Conservation (phyloP, 108 stramenopile genomes). For the Parietichytrium sp. region DNA sequence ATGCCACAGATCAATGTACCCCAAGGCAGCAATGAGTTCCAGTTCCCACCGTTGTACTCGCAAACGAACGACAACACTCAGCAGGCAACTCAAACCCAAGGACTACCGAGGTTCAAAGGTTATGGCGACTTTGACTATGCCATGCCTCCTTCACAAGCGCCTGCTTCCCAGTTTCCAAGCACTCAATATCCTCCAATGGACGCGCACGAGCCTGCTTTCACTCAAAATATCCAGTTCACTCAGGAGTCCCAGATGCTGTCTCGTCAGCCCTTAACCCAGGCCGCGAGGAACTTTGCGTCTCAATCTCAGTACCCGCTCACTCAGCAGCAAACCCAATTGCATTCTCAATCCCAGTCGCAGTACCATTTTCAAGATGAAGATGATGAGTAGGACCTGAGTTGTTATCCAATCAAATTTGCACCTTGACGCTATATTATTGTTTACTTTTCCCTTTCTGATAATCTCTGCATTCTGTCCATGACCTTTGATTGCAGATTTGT, state of each 20-base stretch:
- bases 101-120: neutral
- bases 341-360: slow-evolving; percentile 8
- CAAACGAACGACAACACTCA: too few species aligned
- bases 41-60: too few species aligned
- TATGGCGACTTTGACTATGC: slow-evolving; percentile 20
- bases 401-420: too few species aligned
- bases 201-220: neutral
- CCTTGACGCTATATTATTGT: too few species aligned
- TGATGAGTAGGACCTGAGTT: neutral
- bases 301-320: neutral
- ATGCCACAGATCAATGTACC: neutral
- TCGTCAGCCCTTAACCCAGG: neutral
- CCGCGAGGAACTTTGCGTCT: neutral
- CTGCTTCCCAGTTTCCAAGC: neutral
- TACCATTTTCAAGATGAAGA: slow-evolving; percentile 31
- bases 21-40: too few species aligned
- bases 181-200: neutral
- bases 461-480: too few species aligned
- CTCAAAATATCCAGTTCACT: neutral
- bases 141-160: neutral
- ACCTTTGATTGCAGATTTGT: too few species aligned
- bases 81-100: too few species aligned
- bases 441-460: too few species aligned
- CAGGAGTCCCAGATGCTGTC: neutral
- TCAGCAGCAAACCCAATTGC: slow-evolving; percentile 1